Evolutionary conservation across 1,139 yeast genomes (phyloP).

Genomic region (Candida mesenterica): DNA sequence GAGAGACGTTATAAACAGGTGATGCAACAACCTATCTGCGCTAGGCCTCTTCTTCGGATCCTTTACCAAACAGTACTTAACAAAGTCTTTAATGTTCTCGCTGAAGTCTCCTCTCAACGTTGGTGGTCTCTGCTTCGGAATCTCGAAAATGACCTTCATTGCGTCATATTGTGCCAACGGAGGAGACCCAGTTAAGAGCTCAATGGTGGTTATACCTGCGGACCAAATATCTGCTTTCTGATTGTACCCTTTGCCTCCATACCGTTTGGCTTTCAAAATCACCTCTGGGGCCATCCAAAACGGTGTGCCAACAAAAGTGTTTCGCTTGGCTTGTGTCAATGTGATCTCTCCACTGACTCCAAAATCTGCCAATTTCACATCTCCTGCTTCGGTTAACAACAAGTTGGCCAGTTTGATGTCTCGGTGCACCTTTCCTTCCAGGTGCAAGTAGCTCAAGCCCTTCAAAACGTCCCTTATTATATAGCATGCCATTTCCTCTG

Average conservation of each 20-base stretch:
- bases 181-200: constrained; percentile 68
- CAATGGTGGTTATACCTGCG: constrained; percentile 78
- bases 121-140: constrained; percentile 73
- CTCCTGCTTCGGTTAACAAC: constrained; percentile 59
- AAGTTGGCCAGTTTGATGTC: constrained; percentile 86
- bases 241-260: constrained; percentile 69
- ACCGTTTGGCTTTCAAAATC: constrained; percentile 45
- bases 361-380: constrained; percentile 76
- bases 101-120: constrained; percentile 44
- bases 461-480: constrained; percentile 58
- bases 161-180: constrained; percentile 73
- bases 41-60: constrained; percentile 55
- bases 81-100: constrained; percentile 57
- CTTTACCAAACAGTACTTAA: constrained; percentile 56
- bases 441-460: constrained; percentile 71
- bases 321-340: constrained; percentile 55
- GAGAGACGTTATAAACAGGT: constrained; percentile 39
- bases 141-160: constrained; percentile 67
- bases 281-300: constrained; percentile 96
- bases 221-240: constrained; percentile 90
- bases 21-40: constrained; percentile 43
- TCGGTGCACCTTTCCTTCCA: constrained; percentile 74
- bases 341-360: constrained; percentile 83
- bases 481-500: constrained; percentile 58
- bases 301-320: constrained; percentile 86